Base-by-base conservation (phyloP, 177 flowering plant species). In the Vitis hybrid region DNA sequence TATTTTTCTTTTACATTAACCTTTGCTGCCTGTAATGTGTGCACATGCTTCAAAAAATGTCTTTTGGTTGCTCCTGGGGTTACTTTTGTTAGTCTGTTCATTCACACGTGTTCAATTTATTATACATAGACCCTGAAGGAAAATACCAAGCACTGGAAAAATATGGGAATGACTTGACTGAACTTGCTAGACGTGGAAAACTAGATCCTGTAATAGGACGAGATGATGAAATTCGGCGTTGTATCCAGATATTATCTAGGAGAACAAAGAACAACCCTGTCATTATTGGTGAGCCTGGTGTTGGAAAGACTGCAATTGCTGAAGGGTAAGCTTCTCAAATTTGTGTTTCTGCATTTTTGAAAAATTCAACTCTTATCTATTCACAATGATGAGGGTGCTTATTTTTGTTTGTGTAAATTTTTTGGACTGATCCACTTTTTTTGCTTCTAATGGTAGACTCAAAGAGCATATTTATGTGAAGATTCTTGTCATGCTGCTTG, bases 241-340 rank as follows among this genome's bases (percentile, higher is more conserved):
- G 98, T 69, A 87, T 93, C 75, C 98, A 91, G 75, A 93, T 91
- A 73, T 81, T 91, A 69, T 84, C 84, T 2, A 78, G 98, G 79
- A 86, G 97, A 75, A 93, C 92, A 48, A 93, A 91, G 80, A 93
- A 93, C 58, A 93, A 93, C 75, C 97, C 97, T 68, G 93, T 93
- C 29, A 91, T 91, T 21, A 91, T 93, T 75, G 98, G 97, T 65
- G 98, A 93, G 75, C 98, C 98, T 74, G 98, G 98, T 65, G 98
- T 93, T 68, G 98, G 98, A 31, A 93, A 93, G 82, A 89, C 97
- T 66, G 97, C 98, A 66, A 93, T 91, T 74, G 98, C 92, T 60
- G 98, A 93, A 77, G 98, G 98, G 98, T 93, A 86, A 64, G 77
- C 65, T 56, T 39, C 9, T 56, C 69, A 22, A 21, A 12, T 51